Conservation (phyloP, 306 rosid genomes). For the Trifolium subterraneum region DNA sequence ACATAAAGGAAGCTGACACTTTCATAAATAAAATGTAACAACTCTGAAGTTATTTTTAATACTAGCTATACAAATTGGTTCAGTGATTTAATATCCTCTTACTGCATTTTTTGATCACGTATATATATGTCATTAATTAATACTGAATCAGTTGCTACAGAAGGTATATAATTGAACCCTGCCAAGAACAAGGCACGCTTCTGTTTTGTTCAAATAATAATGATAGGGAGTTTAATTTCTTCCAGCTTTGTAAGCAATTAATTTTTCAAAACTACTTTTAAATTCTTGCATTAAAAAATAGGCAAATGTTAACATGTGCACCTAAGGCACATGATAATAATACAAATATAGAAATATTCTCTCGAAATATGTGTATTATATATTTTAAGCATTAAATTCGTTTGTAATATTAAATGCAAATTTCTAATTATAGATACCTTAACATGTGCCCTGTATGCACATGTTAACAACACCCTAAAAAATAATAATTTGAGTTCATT, state of each 20-base stretch:
- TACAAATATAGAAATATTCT: too few relatives aligned
- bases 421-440: too few relatives aligned
- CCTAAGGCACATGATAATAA: too few relatives aligned
- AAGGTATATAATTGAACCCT: not conserved
- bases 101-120: slow-evolving; percentile 7
- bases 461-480: too few relatives aligned
- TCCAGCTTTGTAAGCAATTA: not conserved
- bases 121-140: slow-evolving; percentile 15
- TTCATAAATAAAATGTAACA: not conserved
- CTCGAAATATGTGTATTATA: too few relatives aligned
- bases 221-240: not conserved
- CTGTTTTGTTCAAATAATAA: slow-evolving; percentile 12
- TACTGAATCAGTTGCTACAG: slow-evolving; percentile 11
- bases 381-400: too few relatives aligned
- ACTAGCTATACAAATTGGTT: not conserved
- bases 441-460: too few relatives aligned
- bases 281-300: not conserved
- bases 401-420: too few relatives aligned
- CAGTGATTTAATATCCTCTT: not conserved
- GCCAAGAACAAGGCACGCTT: slow-evolving; percentile 4
- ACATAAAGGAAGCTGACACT: not conserved
- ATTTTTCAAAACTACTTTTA: not conserved
- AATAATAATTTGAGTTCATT: not conserved
- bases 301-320: too few relatives aligned
- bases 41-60: not conserved